Evolutionary conservation across 257 asterid species (phyloP).

Genomic region (Primulina tabacum): DNA sequence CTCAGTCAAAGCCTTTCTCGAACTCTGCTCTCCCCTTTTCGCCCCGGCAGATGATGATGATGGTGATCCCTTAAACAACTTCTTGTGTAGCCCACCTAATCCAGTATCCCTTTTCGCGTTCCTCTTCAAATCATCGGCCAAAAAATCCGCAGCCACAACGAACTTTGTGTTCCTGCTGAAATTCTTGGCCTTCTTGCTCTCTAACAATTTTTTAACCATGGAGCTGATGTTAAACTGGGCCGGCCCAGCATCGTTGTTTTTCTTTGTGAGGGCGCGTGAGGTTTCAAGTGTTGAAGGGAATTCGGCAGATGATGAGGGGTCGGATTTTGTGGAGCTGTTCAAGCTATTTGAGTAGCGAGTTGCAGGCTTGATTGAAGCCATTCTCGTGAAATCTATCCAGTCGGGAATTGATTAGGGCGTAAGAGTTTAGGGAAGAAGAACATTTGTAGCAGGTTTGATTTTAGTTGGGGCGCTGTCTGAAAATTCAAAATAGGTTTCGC

Average conservation of each 20-base stretch:
- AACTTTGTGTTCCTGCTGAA: constrained; percentile 39
- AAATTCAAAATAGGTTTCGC: neutral
- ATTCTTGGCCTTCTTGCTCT: constrained; percentile 48
- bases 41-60: constrained; percentile 27
- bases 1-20: constrained; percentile 79
- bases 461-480: neutral
- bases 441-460: neutral
- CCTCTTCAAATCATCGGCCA: constrained; percentile 78
- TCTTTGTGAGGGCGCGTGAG: constrained; percentile 47
- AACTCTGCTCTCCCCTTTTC: constrained; percentile 48
- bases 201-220: constrained; percentile 72
- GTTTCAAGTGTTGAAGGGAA: constrained; percentile 25
- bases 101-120: constrained; percentile 47
- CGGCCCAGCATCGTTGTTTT: constrained; percentile 22
- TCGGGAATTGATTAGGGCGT: constrained; percentile 24
- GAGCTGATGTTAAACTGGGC: constrained; percentile 41
- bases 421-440: constrained; percentile 19
- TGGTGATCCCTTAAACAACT: constrained; percentile 64
- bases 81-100: constrained; percentile 67
- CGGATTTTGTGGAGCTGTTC: constrained; percentile 59
- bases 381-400: constrained; percentile 15
- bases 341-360: constrained; percentile 63
- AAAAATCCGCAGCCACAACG: constrained; percentile 50
- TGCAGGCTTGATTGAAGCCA: constrained; percentile 76
- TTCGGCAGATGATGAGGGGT: constrained; percentile 71